Evolutionary conservation across 805 yeast species (phyloP).

Genomic region (Pichia californica): DNA sequence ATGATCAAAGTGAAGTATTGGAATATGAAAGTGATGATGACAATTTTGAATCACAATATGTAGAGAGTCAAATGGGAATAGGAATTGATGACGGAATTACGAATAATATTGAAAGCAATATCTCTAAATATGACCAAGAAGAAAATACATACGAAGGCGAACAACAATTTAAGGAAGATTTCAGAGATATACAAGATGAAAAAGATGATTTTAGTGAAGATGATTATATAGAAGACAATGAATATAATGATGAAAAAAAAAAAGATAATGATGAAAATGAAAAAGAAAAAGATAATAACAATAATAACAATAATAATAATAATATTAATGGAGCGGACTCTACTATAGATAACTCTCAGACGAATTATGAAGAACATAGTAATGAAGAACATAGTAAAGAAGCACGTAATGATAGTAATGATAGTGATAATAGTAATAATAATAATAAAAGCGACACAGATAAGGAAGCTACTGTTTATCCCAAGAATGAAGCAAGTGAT

Average conservation of each 20-base stretch:
- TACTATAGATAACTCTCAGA: no score
- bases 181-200: not conserved
- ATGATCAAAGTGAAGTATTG: constrained; percentile 26
- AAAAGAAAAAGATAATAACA: not conserved
- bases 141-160: no score
- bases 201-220: not conserved
- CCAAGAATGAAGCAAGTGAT: no score
- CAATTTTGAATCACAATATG: constrained; percentile 12
- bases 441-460: no score
- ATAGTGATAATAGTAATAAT: no score
- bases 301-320: no score
- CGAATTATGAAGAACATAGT: not conserved
- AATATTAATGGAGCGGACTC: no score
- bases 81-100: no score
- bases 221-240: not conserved
- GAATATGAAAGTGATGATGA: constrained; percentile 27
- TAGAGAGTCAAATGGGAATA: constrained; percentile 1
- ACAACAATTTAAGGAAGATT: no score
- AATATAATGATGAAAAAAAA: not conserved
- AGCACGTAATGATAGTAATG: not conserved
- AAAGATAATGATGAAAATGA: not conserved
- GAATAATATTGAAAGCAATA: not conserved
- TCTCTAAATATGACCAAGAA: not conserved
- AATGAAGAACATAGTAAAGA: not conserved
- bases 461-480: no score